Base-by-base conservation (phyloP, 2,329 filamentous ascomycete genomes). In the Alternaria sp. region DNA sequence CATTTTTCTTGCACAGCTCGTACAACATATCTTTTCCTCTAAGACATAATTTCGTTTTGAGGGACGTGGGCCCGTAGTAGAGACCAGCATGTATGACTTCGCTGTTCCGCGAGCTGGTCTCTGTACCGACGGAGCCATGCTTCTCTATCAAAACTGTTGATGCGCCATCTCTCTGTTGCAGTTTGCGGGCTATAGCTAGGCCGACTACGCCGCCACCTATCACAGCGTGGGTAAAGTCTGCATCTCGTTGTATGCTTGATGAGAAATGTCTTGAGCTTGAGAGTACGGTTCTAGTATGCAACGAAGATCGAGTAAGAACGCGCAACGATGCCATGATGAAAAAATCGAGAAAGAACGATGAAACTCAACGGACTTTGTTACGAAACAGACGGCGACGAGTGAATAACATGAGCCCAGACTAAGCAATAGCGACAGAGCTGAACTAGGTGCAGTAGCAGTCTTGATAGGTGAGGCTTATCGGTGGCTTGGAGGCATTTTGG, bases 1-100 rank as follows among this genome's bases (percentile, higher is more conserved):
- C 78, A 70, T 91, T 82, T 57, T 81, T 81, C 5, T 81, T 79
- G 81, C 94, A 97, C 42, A 96, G 87, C 4, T 83, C 84, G 80
- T 99, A 99, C 60, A 98, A 83, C 76, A 93, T 83, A 32, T 89
- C 76, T 68, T 89, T 89, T 61, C 95, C 95, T 32, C 83, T 82
- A 65, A 97, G 84, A 80, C 95, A 99, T 12, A 99, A 87, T 16
- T 81, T 81, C 1, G 94, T 93, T 81, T 99, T 99, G 54, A 97
- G 87, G 1, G 89, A 90, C 41, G 81, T 79, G 6, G 84, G 76
- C 16, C 91, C 92, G 79, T 97, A 97, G 85, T 97, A 98, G 65
- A 98, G 86, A 14, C 95, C 95, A 1, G 92, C 95, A 78, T 99
- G 95, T 70, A 99, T 96, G 56, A 98, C 94, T 85, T 98, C 94